These are phyloP conservation scores for Ogataea chonburiensis DNA, from an alignment of 805 yeast species.

Conservation along the genomic window DNA sequence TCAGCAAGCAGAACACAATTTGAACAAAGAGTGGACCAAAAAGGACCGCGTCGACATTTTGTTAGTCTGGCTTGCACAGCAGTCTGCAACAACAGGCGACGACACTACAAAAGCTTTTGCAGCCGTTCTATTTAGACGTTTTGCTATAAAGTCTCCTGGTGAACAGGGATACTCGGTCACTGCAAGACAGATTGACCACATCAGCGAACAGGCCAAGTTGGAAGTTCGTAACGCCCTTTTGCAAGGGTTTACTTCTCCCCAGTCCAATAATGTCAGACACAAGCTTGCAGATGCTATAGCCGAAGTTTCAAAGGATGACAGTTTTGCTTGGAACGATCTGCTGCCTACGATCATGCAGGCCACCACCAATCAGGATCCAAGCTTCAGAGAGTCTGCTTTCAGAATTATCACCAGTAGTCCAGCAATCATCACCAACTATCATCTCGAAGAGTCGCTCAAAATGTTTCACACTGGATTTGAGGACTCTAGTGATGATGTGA, in stretches of 20 bases:
- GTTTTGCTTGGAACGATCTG: conserved; percentile 72
- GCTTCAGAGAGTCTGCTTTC: conserved; percentile 85
- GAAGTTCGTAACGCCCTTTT: conserved; percentile 67
- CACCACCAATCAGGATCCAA: conserved; percentile 44
- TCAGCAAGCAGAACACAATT: conserved; percentile 67
- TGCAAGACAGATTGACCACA: conserved; percentile 73
- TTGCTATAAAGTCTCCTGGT: conserved; percentile 78
- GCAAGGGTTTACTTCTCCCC: conserved; percentile 69
- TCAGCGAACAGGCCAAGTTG: conserved; percentile 54
- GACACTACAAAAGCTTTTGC: conserved; percentile 66
- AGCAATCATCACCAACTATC: conserved; percentile 56
- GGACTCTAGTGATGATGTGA: conserved; percentile 76
- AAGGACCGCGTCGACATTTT: conserved; percentile 65
- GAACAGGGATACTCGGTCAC: conserved; percentile 58
- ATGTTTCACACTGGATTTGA: conserved; percentile 79
- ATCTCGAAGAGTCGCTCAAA: conserved; percentile 49
- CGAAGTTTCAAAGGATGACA: conserved; percentile 76
- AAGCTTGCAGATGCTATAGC: conserved; percentile 93
- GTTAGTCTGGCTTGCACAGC: conserved; percentile 77
- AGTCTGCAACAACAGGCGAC: conserved; percentile 62
- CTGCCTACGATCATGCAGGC: conserved; percentile 74
- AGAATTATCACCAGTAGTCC: conserved; percentile 87
- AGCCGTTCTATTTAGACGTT: conserved; percentile 86
- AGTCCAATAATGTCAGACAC: conserved; percentile 78
- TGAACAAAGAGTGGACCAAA: conserved; percentile 76